Percentiles rank a stretch among this genome's conserved stretches.
Conservation (phyloP, 768 basidiomycete species). For the Boletus vermiculosoides region DNA sequence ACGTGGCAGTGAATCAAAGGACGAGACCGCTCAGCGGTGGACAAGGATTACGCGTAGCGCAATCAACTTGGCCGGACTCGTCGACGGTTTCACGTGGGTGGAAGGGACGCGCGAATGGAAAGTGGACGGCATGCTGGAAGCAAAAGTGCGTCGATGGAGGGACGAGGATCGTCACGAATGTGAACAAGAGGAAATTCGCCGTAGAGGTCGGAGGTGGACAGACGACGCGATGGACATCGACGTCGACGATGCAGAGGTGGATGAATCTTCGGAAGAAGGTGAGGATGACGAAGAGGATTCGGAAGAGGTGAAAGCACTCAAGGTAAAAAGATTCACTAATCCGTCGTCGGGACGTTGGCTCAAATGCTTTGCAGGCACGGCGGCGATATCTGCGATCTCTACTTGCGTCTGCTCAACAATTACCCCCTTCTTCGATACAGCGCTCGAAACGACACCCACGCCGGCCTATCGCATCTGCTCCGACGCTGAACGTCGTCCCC, state of each 20-base stretch:
- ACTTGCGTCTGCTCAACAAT: slow-evolving; percentile 47
- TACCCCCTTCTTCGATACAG: slow-evolving; percentile 25
- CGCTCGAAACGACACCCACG: slow-evolving; percentile 29
- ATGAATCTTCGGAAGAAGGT: slow-evolving; percentile 42
- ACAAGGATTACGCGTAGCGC: slow-evolving; percentile 69
- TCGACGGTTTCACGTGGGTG: slow-evolving; percentile 74
- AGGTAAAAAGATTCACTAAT: slow-evolving; percentile 46
- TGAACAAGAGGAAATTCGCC: slow-evolving; percentile 66
- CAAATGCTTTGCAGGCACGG: slow-evolving; percentile 50
- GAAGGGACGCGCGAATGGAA: slow-evolving; percentile 60
- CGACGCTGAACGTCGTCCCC: slow-evolving; percentile 58
- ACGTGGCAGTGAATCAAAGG: slow-evolving; percentile 21
- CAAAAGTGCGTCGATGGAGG: slow-evolving; percentile 68
- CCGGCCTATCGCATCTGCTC: slow-evolving; percentile 34
- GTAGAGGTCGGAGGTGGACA: slow-evolving; percentile 58
- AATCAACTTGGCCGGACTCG: slow-evolving; percentile 61
- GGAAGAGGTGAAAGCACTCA: slow-evolving; percentile 74
- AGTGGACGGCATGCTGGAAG: slow-evolving; percentile 61
- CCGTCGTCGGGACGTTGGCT: slow-evolving; percentile 7
- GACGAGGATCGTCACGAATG: slow-evolving; percentile 66
- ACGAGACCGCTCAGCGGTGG: slow-evolving; percentile 62
- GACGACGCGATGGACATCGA: slow-evolving; percentile 77
- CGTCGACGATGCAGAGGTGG: slow-evolving; percentile 47
- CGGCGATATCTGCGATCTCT: slow-evolving; percentile 71
- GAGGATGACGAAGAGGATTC: slow-evolving; percentile 67